Conservation (phyloP, 345 rosid species). For the Lepidium africanum region DNA sequence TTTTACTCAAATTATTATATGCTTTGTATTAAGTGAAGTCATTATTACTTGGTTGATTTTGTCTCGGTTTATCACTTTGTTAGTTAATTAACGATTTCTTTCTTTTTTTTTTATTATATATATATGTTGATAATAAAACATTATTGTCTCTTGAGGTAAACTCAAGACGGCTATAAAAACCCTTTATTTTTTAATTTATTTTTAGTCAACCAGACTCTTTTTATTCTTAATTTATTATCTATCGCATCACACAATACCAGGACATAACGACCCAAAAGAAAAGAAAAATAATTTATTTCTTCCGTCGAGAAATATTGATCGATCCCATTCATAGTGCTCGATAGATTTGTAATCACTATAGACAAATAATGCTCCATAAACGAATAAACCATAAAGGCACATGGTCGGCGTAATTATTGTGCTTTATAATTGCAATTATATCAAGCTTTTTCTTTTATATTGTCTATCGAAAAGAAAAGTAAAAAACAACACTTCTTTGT, state of each 20-base stretch:
- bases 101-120: neutral
- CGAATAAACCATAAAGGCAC: neutral
- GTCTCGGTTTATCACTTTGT: neutral
- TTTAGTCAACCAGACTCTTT: too few species aligned
- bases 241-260: too few species aligned
- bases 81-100: slow-evolving; percentile 17
- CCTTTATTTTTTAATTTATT: too few species aligned
- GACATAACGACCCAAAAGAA: too few species aligned
- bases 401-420: slow-evolving; percentile 14
- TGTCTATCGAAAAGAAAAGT: too few species aligned
- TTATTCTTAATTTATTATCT: too few species aligned
- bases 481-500: too few species aligned
- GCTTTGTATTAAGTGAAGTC: neutral
- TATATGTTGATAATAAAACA: too few species aligned
- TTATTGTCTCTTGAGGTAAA: too few species aligned
- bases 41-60: neutral
- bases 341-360: neutral
- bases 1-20: neutral
- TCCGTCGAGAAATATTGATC: neutral
- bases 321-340: neutral
- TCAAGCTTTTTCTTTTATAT: too few species aligned
- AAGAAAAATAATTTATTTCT: neutral
- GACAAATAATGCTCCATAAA: neutral
- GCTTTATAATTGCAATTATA: too few species aligned
- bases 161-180: neutral